phyloP scores from a whole-genome alignment of 2,329 filamentous ascomycete genomes.

The Microsporum audouinii region DNA sequence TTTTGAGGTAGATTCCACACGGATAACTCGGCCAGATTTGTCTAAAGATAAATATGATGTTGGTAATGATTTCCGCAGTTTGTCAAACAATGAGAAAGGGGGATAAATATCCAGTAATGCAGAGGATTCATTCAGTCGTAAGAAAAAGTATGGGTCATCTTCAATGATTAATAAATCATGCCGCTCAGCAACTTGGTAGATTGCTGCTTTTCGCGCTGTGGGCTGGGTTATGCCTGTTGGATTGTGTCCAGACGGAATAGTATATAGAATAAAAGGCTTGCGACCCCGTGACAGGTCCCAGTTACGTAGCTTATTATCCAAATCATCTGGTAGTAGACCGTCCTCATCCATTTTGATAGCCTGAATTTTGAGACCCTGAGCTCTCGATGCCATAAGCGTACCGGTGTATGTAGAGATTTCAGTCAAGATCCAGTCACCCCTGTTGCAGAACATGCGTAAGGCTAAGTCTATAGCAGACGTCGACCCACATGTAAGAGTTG shows the following conservation, averaged over 20 bases:
- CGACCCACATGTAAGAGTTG: slow-evolving; percentile 20
- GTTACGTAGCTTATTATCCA: slow-evolving; percentile 16
- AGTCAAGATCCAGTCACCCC: slow-evolving; percentile 17
- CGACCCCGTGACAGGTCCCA: slow-evolving; percentile 20
- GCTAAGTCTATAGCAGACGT: slow-evolving; percentile 24
- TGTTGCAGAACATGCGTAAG: slow-evolving; percentile 21
- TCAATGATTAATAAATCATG: slow-evolving; percentile 73
- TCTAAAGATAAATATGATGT: slow-evolving; percentile 65
- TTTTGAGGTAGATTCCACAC: slow-evolving; percentile 79
- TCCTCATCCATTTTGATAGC: slow-evolving; percentile 22
- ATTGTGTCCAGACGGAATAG: slow-evolving; percentile 65
- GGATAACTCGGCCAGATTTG: slow-evolving; percentile 66
- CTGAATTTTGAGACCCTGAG: slow-evolving; percentile 18
- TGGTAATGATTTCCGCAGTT: slow-evolving; percentile 54
- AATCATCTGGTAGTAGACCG: slow-evolving; percentile 18
- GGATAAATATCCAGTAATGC: slow-evolving; percentile 21
- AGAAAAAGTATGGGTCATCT: slow-evolving; percentile 80
- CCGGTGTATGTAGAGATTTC: slow-evolving; percentile 23
- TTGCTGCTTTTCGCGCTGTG: slow-evolving; percentile 47
- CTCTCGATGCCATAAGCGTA: slow-evolving; percentile 18
- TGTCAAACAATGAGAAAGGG: slow-evolving; percentile 40
- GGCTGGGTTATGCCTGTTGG: slow-evolving; percentile 69
- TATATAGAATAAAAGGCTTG: slow-evolving; percentile 54
- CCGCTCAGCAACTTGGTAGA: slow-evolving; percentile 62
- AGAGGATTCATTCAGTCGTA: slow-evolving; percentile 52